Evolutionary conservation across 164 flowering plant genomes (phyloP).

Genomic region (Kingdonia uniflora): DNA sequence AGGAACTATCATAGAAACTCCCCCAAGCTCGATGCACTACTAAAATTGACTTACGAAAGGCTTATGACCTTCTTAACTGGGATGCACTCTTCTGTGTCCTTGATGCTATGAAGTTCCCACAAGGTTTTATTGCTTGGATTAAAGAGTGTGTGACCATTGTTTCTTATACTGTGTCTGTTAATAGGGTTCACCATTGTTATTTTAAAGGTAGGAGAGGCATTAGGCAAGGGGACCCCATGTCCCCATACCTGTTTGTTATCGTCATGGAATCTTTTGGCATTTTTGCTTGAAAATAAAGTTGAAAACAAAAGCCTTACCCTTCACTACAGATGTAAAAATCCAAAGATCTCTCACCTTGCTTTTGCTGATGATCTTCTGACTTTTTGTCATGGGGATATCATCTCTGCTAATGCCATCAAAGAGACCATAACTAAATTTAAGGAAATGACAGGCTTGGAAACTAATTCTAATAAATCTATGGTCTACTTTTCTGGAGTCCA

Average conservation of each 20-base stretch:
- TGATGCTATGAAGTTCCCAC: neutral
- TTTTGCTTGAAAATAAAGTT: neutral
- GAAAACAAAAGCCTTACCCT: neutral
- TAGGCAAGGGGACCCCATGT: neutral
- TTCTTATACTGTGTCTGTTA: neutral
- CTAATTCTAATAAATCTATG: neutral
- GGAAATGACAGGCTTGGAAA: neutral
- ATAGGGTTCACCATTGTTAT: neutral
- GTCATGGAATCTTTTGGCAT: neutral
- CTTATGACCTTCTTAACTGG: neutral
- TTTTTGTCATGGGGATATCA: neutral
- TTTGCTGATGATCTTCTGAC: neutral
- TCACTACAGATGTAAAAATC: neutral
- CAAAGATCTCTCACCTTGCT: neutral
- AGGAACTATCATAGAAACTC: neutral
- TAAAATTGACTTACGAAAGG: neutral
- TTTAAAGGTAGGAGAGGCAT: no score
- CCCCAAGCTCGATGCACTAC: neutral
- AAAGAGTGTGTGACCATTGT: neutral
- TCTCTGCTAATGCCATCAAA: neutral
- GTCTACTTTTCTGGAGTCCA: neutral
- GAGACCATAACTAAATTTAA: neutral
- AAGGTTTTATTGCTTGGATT: neutral
- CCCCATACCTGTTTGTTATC: neutral
- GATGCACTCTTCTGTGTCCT: neutral